phyloP scores from a whole-genome alignment of 306 rosid genomes.

The Prunus padus region DNA sequence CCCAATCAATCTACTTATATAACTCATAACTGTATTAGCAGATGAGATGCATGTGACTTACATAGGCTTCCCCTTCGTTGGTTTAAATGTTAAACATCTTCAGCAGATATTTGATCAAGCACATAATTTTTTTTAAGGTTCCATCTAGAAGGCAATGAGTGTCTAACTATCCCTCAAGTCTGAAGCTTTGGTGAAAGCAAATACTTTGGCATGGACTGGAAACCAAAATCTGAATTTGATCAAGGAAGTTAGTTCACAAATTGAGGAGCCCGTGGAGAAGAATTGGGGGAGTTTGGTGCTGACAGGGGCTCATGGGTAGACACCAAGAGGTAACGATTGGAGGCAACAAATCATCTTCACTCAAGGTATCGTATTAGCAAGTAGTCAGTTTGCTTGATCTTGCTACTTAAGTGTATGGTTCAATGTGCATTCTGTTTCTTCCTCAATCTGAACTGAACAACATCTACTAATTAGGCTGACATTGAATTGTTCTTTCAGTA shows the following conservation, averaged over 20 bases:
- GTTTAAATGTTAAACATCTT: no score
- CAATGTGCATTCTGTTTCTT: slow-evolving; percentile 5
- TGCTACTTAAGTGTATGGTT: slow-evolving; percentile 9
- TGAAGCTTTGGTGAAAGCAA: slow-evolving; percentile 2
- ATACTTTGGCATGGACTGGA: slow-evolving; percentile 13
- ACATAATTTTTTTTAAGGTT: slow-evolving; percentile 3
- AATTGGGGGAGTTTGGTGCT: slow-evolving; percentile 21
- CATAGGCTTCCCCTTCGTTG: no score
- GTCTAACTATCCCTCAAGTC: neutral
- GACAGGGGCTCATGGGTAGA: slow-evolving; percentile 35
- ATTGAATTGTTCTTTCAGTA: neutral
- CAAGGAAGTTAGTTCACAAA: slow-evolving; percentile 22
- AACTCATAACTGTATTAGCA: neutral
- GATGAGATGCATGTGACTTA: neutral
- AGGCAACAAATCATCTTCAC: slow-evolving; percentile 39
- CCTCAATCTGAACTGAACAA: neutral
- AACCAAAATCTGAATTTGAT: slow-evolving; percentile 33
- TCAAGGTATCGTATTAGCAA: slow-evolving; percentile 39
- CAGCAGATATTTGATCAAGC: neutral
- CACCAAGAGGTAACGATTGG: slow-evolving; percentile 59
- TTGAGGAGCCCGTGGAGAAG: slow-evolving; percentile 26
- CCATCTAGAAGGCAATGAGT: slow-evolving; percentile 16
- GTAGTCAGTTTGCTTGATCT: neutral
- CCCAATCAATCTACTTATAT: no score
- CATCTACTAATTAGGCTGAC: neutral